phyloP scores from a whole-genome alignment of 495 filamentous ascomycete species.

The Margaritispora aquatica region DNA sequence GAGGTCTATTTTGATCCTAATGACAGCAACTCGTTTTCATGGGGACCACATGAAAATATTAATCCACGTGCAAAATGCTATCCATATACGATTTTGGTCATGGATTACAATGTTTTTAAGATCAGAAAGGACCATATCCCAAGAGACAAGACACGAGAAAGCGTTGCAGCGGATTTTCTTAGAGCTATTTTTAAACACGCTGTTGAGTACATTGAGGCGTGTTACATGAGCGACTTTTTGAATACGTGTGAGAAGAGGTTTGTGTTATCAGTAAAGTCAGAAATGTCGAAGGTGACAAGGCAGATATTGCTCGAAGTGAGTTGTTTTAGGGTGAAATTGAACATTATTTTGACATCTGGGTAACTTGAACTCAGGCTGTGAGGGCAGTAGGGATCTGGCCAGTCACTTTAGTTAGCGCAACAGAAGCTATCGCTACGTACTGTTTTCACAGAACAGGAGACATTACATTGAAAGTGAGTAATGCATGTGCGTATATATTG shows the following conservation, averaged over 20 bases:
- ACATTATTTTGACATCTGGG: too few relatives aligned
- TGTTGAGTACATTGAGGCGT: slow-evolving; percentile 19
- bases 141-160: slow-evolving; percentile 19
- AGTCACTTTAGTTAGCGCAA: slow-evolving; percentile 37
- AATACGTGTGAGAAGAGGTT: neutral
- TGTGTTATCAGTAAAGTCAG: too few relatives aligned
- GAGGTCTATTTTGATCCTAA: slow-evolving; percentile 14
- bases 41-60: slow-evolving; percentile 12
- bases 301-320: too few relatives aligned
- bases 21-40: slow-evolving; percentile 6
- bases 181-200: slow-evolving; percentile 26
- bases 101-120: slow-evolving; percentile 22
- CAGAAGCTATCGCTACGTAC: slow-evolving; percentile 43
- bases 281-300: too few relatives aligned
- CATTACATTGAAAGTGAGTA: slow-evolving; percentile 1
- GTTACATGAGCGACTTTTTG: neutral
- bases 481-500: neutral
- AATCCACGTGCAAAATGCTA: slow-evolving; percentile 8
- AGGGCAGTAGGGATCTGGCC: slow-evolving; percentile 25
- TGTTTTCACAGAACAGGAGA: slow-evolving; percentile 33
- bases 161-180: slow-evolving; percentile 21
- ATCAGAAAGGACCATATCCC: slow-evolving; percentile 15
- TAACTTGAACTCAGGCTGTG: too few relatives aligned
- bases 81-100: slow-evolving; percentile 30
- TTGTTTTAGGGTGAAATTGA: too few relatives aligned